Evolutionary conservation across 495 filamentous ascomycete species (phyloP), one percentile per base, ranked within the genome.

Genomic region (Tuber microsphaerosporum): DNA sequence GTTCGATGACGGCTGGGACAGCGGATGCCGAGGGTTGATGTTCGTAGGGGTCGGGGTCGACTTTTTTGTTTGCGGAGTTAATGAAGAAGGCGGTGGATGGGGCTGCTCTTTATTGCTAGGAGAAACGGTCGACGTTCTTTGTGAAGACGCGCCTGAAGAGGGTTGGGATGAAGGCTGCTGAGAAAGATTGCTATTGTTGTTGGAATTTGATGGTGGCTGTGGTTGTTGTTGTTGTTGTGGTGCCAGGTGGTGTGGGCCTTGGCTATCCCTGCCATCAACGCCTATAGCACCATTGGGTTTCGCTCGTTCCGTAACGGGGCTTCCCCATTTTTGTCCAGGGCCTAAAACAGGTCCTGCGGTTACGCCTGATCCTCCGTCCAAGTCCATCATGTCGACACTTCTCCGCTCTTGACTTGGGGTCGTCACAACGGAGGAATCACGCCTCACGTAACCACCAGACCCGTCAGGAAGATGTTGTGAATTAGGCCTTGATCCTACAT

Each of bases 281-380:
- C 76, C 73, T 72, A 77, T 65, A 65, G 87, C 87, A 56, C 86
- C 65, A 74, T 88, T 87, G 22, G 86, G 86, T 71, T 86, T 88
- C 22, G 73, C 37, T 70, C 83, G 80, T 34, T 85, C 85, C 43
- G 76, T 76, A 72, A 83, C 84, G 31, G 71, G 73, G 45, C 76
- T 80, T 70, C 75, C 76, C 71, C 80, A 81, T 75, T 73, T 75
- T 73, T 71, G 84, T 61, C 74, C 76, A 77, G 39, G 74, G 74
- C 68, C 82, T 73, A 17, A 81, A 79, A 70, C 73, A 70, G 16
- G 84, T 80, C 44, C 84, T 81, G 73, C 84, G 85, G 71, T 85
- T 78, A 45, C 84, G 71, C 77, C 73, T 45, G 56, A 65, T 65
- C 76, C 74, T n/a, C 61, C 72, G 70, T 82, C 81, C 61, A 82